Evolutionary conservation across 305 asterid genomes (phyloP).

Genomic region (Fraxinus nigra): DNA sequence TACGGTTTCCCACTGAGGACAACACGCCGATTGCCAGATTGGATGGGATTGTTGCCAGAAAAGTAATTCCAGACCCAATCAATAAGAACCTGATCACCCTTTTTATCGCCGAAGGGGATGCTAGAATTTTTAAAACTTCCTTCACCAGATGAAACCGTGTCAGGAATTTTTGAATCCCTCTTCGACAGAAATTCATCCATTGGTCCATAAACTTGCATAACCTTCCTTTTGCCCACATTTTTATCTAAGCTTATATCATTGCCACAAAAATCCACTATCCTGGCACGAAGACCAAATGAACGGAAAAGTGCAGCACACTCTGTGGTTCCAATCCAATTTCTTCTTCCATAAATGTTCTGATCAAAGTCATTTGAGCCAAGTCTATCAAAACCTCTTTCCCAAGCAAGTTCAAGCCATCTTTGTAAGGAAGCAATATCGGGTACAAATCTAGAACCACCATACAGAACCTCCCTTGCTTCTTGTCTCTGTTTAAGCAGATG

Average conservation of each 20-base stretch:
- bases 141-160: slow-evolving; percentile 20
- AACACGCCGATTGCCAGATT: slow-evolving; percentile 41
- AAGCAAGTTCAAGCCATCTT: slow-evolving; percentile 82
- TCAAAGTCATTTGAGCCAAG: slow-evolving; percentile 65
- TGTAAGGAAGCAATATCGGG: slow-evolving; percentile 76
- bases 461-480: slow-evolving; percentile 57
- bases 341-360: slow-evolving; percentile 57
- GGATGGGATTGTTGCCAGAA: slow-evolving; percentile 38
- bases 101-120: slow-evolving; percentile 29
- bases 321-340: slow-evolving; percentile 83
- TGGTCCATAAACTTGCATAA: slow-evolving; percentile 58
- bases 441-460: slow-evolving; percentile 76
- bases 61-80: slow-evolving; percentile 94
- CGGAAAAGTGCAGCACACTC: slow-evolving; percentile 89
- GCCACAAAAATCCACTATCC: slow-evolving; percentile 68
- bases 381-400: slow-evolving; percentile 75
- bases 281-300: slow-evolving; percentile 81
- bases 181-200: slow-evolving; percentile 64
- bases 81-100: slow-evolving; percentile 56
- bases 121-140: slow-evolving; percentile 24
- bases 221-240: slow-evolving; percentile 33
- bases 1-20: slow-evolving; percentile 71
- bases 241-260: slow-evolving; percentile 25
- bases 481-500: slow-evolving; percentile 60
- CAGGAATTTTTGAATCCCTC: slow-evolving; percentile 34